Evolutionary conservation across 306 rosid genomes (phyloP), one percentile per base, ranked within the genome.

Genomic region (Ormosia semicastrata): DNA sequence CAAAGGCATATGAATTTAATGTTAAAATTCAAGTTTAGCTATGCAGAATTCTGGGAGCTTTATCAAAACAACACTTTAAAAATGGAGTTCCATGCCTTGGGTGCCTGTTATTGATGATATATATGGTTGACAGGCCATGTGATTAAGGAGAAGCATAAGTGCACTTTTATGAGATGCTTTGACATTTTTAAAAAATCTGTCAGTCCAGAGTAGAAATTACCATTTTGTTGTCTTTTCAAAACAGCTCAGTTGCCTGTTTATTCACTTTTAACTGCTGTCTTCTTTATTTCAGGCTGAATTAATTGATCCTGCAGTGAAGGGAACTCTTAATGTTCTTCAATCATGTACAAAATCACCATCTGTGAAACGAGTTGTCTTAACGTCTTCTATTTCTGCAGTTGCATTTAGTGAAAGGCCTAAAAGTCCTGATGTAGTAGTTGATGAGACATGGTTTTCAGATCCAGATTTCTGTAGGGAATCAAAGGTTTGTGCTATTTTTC

Each of bases 281-380:
- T 69, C 6, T 36, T 65, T 53, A 41, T 83, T 72, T 87, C 83
- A 87, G 87, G 71, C 15, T 53, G 88, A 84, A 59, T 10, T 87
- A 47, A n/a, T 87, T 74, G 90, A 87, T 63, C 90, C 88, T 6
- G 90, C 90, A 8, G 18, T 87, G 59, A 84, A 84, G 50, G 88
- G 88, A 78, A 87, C 90, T 44, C 86, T 87, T 60, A 87, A 81
- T 78, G 88, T 87, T 81, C 90, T 87, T 24, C 76, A 81, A 34
- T 87, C 90, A 74, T 84, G 88, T 73, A 82, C 79, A 5, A 84
- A 84, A 57, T 81, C 86, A 8, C 32, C 84, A 18, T 84, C 86
- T 4, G 56, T 87, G 37, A 81, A 84, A 64, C 79, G 88, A 58
- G 85, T 87, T 50, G 64, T 87, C 50, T 81, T 84, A 8, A 87